Evolutionary conservation across 2,329 filamentous ascomycete species (phyloP).

Genomic region (Neofusicoccum umdonicola): DNA sequence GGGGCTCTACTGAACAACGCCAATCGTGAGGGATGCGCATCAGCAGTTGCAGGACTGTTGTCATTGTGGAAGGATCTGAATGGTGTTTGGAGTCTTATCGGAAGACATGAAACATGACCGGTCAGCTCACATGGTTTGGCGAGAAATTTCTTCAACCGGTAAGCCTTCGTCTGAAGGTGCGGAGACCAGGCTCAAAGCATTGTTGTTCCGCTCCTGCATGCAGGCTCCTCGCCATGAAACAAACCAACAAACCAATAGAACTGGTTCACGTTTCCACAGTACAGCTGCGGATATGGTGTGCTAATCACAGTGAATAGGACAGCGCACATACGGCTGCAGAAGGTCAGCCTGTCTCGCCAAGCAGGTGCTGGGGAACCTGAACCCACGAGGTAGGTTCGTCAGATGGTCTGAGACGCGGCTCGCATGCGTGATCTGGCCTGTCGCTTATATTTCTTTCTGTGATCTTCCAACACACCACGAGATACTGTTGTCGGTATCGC

Average conservation of each 20-base stretch:
- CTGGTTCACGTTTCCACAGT: not conserved
- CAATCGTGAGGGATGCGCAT: not conserved
- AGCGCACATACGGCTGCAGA: too few species aligned
- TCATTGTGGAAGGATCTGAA: not conserved
- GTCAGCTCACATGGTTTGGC: not conserved
- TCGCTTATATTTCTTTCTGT: too few species aligned
- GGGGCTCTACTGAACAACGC: too few species aligned
- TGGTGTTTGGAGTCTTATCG: not conserved
- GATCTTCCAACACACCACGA: too few species aligned
- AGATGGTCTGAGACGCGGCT: too few species aligned
- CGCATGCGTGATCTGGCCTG: too few species aligned
- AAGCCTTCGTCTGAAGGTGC: not conserved
- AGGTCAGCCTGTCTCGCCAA: too few species aligned
- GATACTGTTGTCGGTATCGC: too few species aligned
- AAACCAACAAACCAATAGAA: not conserved
- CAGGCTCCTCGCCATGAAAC: not conserved
- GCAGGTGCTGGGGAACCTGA: too few species aligned
- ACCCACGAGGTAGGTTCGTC: too few species aligned
- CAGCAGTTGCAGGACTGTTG: not conserved
- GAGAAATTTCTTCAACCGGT: not conserved
- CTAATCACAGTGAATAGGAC: not conserved
- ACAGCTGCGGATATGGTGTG: too few species aligned
- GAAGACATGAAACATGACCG: not conserved
- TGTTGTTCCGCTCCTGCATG: not conserved
- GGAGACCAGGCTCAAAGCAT: not conserved